phyloP scores from a whole-genome alignment of 176 grass and related monocot genomes.

The Elymus sibiricus region DNA sequence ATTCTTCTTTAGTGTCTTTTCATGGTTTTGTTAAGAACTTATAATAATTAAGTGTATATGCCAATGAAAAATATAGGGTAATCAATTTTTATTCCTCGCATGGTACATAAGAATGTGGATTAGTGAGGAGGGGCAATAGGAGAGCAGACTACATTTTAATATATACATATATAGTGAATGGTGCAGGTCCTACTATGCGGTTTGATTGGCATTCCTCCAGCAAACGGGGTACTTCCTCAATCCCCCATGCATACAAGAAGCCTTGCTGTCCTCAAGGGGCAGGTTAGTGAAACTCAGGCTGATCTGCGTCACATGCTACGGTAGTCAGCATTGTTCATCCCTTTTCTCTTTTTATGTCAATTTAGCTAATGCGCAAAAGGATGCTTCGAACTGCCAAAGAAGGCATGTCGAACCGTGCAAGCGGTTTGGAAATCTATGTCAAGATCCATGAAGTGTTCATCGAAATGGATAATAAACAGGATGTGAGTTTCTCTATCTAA shows the following conservation, averaged over 20 bases:
- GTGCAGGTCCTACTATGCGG: conserved; percentile 77
- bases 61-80: too few relatives aligned
- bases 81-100: too few relatives aligned
- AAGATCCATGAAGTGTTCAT: conserved; percentile 89
- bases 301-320: not conserved
- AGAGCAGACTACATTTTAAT: too few relatives aligned
- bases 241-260: conserved; percentile 98
- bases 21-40: too few relatives aligned
- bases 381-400: conserved; percentile 80
- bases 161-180: too few relatives aligned
- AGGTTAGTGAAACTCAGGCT: conserved; percentile 50
- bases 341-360: not conserved
- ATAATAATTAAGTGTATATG: too few relatives aligned
- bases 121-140: not conserved
- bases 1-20: too few relatives aligned
- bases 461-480: conserved; percentile 47
- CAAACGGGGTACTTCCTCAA: conserved; percentile 95
- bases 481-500: conserved; percentile 28
- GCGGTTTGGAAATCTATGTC: conserved; percentile 73
- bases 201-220: conserved; percentile 86
- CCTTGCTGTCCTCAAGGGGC: conserved; percentile 77
- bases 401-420: conserved; percentile 48
- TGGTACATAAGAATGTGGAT: not conserved
- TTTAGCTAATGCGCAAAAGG: conserved; percentile 70
- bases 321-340: not conserved